phyloP scores from a whole-genome alignment of 176 grass and related monocot species.

The Microstegium vimineum region DNA sequence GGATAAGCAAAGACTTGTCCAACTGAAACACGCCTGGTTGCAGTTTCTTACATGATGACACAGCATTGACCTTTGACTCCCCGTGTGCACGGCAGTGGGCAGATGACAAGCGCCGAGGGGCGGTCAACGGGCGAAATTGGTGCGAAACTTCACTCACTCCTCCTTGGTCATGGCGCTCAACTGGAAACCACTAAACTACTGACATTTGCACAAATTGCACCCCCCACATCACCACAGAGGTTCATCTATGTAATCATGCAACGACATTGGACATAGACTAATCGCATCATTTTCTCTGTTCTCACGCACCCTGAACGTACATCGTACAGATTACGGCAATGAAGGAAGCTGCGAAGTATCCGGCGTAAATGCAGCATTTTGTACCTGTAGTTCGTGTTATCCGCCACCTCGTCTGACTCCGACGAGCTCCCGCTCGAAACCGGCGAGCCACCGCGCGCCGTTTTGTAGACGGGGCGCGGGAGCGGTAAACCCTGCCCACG shows the following conservation, averaged over 20 bases:
- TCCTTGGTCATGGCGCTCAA: neutral
- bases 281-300: neutral
- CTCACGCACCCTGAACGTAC: neutral
- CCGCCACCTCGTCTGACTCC: conserved; percentile 56
- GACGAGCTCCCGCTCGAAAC: conserved; percentile 56
- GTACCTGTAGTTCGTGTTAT: conserved; percentile 20
- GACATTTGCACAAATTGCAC: neutral
- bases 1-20: neutral
- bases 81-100: conserved; percentile 17
- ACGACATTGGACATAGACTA: neutral
- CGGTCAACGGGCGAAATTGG: conserved; percentile 20
- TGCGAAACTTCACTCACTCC: conserved; percentile 5
- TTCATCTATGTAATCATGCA: neutral
- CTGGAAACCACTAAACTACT: conserved; percentile 12
- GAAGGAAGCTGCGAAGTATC: neutral
- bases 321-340: neutral
- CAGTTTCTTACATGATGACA: conserved; percentile 2
- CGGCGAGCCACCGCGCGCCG: conserved; percentile 16
- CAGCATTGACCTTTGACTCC: conserved; percentile 24
- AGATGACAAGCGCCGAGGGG: neutral
- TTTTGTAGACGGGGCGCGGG: conserved; percentile 29
- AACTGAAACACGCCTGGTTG: neutral
- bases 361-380: neutral
- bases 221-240: neutral
- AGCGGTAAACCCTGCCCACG: conserved; percentile 28